phyloP scores from a whole-genome alignment of 768 basidiomycete genomes.

The Pulveroboletus sp. region DNA sequence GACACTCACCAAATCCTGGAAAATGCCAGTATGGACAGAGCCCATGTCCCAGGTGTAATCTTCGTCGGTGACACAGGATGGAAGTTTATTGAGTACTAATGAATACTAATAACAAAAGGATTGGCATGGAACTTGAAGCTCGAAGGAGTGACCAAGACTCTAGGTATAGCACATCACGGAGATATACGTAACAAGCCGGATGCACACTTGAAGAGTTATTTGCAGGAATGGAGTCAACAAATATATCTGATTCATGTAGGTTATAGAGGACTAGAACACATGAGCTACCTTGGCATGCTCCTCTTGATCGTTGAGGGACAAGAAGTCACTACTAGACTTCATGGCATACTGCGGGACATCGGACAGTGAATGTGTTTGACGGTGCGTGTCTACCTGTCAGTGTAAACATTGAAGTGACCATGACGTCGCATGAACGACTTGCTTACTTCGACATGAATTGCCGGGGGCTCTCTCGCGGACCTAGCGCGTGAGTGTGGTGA shows the following conservation, averaged over 20 bases:
- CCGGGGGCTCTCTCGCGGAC: slow-evolving; percentile 13
- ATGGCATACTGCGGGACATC: slow-evolving; percentile 20
- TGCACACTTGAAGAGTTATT: not conserved
- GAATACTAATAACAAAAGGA: not conserved
- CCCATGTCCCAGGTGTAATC: too few species aligned
- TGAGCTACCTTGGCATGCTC: slow-evolving; percentile 13
- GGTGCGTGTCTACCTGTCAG: slow-evolving; percentile 28
- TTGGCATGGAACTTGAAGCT: not conserved
- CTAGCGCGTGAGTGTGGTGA: slow-evolving; percentile 14
- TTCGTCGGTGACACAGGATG: too few species aligned
- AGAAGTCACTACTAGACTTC: slow-evolving; percentile 21
- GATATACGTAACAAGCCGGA: not conserved
- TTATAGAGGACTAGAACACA: slow-evolving; percentile 8
- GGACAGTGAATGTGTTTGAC: slow-evolving; percentile 21
- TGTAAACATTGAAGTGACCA: slow-evolving; percentile 1
- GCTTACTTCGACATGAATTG: slow-evolving; percentile 34
- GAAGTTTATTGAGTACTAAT: not conserved
- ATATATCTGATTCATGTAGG: not conserved
- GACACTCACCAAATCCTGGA: too few species aligned
- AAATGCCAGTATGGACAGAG: too few species aligned
- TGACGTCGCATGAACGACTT: not conserved
- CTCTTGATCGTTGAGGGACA: slow-evolving; percentile 21
- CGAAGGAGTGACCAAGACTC: not conserved
- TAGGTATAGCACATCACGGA: slow-evolving; percentile 1
- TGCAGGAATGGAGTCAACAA: not conserved